Evolutionary conservation across 148 eudicot species (phyloP).

Genomic region (Heliamphora exappendiculata): DNA sequence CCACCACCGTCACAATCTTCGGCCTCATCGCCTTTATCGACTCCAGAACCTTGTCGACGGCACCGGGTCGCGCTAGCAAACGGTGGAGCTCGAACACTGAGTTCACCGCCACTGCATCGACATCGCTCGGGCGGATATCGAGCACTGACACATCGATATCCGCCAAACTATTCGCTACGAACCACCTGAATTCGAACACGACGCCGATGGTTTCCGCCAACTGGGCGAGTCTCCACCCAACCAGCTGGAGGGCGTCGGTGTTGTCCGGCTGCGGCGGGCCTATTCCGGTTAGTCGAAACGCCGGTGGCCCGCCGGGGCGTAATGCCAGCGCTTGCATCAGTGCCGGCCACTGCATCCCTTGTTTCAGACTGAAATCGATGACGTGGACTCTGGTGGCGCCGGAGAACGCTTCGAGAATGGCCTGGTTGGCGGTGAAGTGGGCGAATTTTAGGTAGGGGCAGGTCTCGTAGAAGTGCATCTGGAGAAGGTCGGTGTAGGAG

Average conservation of each 20-base stretch:
- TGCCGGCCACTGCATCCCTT: conserved; percentile 98
- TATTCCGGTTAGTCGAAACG: conserved; percentile 65
- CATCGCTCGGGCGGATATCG: conserved; percentile 28
- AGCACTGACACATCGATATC: conserved; percentile 54
- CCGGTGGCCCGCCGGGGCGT: conserved; percentile 73
- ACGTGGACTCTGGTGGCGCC: conserved; percentile 61
- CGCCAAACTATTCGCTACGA: conserved; percentile 54
- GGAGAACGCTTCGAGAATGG: conserved; percentile 71
- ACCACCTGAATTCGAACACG: conserved; percentile 65
- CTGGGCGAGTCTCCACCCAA: conserved; percentile 77
- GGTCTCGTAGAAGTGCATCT: conserved; percentile 79
- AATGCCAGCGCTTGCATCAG: conserved; percentile 76
- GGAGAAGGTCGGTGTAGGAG: conserved; percentile 44
- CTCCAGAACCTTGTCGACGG: conserved; percentile 47
- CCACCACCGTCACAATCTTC: conserved; percentile 66
- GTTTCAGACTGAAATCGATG: conserved; percentile 78
- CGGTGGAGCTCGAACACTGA: conserved; percentile 76
- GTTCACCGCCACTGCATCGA: conserved; percentile 68
- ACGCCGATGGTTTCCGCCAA: conserved; percentile 62
- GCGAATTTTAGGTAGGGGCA: conserved; percentile 87
- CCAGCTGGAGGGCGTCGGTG: conserved; percentile 59
- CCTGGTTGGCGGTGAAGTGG: conserved; percentile 89
- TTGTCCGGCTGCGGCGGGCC: conserved; percentile 84
- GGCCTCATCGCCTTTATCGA: conserved; percentile 61
- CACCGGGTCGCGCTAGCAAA: conserved; percentile 47